Evolutionary conservation across 768 basidiomycete genomes (phyloP).

Genomic region (Boletales sp.): DNA sequence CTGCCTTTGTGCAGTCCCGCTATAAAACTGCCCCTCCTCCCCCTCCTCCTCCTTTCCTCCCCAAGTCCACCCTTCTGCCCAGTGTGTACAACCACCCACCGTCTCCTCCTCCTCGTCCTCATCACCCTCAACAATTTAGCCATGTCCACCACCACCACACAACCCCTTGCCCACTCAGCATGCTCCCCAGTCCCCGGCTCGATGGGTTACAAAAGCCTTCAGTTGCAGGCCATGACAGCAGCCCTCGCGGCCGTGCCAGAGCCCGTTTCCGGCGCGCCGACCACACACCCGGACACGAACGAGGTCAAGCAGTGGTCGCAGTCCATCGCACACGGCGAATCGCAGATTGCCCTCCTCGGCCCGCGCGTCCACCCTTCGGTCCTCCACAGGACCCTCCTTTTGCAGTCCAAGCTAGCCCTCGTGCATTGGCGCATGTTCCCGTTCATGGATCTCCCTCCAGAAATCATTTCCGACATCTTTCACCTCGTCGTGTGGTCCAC

Average conservation of each 20-base stretch:
- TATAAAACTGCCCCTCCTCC: conserved; percentile 23
- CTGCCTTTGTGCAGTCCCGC: conserved; percentile 23
- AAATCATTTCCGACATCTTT: conserved; percentile 65
- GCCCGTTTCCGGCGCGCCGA: conserved; percentile 6
- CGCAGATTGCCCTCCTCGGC: conserved; percentile 18
- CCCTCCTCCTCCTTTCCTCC: background rate
- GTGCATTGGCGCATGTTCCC: conserved; percentile 46
- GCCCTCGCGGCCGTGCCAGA: conserved; percentile 18
- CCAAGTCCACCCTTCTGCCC: conserved; percentile 2
- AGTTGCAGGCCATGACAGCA: conserved; percentile 15
- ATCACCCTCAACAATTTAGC: background rate
- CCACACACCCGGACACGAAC: background rate
- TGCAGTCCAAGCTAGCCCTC: conserved; percentile 19
- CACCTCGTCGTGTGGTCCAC: conserved; percentile 57
- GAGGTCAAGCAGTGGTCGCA: conserved; percentile 13
- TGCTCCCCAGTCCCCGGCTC: conserved; percentile 18
- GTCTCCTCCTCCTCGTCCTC: background rate
- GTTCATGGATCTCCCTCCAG: conserved; percentile 59
- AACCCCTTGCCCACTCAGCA: conserved; percentile 10
- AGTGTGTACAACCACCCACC: background rate
- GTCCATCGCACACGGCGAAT: conserved; percentile 16
- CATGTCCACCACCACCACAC: conserved; percentile 15
- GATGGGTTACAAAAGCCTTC: conserved; percentile 13
- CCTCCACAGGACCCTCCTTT: conserved; percentile 16
- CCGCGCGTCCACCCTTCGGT: conserved; percentile 10